Base-by-base conservation (phyloP, 1,284 basidiomycete species). In the Pyrrhoderma lamaoense region DNA sequence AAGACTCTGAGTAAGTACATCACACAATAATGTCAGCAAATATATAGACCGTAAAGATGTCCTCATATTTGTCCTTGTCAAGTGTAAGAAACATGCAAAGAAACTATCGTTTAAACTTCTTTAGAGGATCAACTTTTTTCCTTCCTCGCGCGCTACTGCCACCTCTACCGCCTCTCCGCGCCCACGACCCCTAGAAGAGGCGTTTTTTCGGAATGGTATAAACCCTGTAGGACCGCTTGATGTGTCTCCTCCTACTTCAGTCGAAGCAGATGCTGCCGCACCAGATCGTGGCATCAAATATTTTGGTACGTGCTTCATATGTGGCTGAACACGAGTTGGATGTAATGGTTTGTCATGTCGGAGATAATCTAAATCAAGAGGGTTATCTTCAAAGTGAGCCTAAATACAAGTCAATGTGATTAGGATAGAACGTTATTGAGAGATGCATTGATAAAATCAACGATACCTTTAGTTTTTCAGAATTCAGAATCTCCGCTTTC, bases 331-430 rank as follows among this genome's bases (percentile, higher is more conserved):
- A 37, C 93, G 76, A 18, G 86, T 85, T 0, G 92, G 89, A 62
- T 95, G 90, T 9, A 98, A 71, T 1, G 93, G 87, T 59, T 93
- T 93, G 67, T 99, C 96, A 67, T 99, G 96, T 4, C 92, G 82
- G 27, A 99, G 73, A 64, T 86, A 98, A 49, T 93, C 92, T 16
- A 98, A 74, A 64, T 98, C 95, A 7, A 91, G 74, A 0, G 96
- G 96, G 63, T 99, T 95, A 61, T 98, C 94, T 62, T 98, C 94
- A 57, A 99, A 99, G 67, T 99, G 95, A 1, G 93, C 89, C 90
- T 96, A 61, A 3, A 19, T 52, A 23, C 22, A 49, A 37, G 42
- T 21, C 43, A 21, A 37, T 9, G 13, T 37, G 37, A 18, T 35
- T 27, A 22, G 38, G 31, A 27, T n/a, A 16, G 35, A 25, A 45